A percentile compares a stretch with the other conserved stretches of the same genome.
These are phyloP conservation scores for Trichoderma breve DNA, from an alignment of 2,329 filamentous ascomycete genomes.

Conservation along the genomic window DNA sequence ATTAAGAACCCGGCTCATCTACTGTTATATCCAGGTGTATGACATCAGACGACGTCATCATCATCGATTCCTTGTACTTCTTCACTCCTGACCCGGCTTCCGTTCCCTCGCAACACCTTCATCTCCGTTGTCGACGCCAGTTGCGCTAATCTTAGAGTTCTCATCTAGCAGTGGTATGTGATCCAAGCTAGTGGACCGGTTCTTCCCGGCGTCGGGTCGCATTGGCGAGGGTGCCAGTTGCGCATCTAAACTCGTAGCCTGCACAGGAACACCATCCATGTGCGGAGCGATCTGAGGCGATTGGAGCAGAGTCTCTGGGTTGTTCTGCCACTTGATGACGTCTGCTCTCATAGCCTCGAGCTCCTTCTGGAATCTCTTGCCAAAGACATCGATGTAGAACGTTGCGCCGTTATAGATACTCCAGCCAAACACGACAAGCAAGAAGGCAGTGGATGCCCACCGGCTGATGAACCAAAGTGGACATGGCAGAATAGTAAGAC, in stretches of 20 bases:
- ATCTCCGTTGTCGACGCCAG: constrained; percentile 45
- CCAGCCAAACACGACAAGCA: constrained; percentile 84
- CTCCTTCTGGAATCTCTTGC: constrained; percentile 94
- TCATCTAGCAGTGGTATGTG: constrained; percentile 58
- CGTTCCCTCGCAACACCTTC: constrained; percentile 49
- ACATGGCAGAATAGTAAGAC: constrained; percentile 90
- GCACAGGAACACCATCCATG: constrained; percentile 24
- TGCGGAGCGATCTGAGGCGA: constrained; percentile 37
- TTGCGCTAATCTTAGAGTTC: constrained; percentile 33
- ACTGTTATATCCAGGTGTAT: background rate
- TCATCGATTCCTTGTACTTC: background rate
- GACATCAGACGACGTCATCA: background rate
- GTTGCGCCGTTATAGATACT: constrained; percentile 96
- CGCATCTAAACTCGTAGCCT: constrained; percentile 20
- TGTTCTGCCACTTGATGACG: constrained; percentile 81
- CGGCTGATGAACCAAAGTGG: constrained; percentile 92
- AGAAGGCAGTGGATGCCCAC: constrained; percentile 73
- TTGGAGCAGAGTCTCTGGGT: constrained; percentile 46
- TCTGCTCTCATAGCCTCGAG: constrained; percentile 85
- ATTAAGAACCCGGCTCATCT: background rate
- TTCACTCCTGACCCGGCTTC: constrained; percentile 31
- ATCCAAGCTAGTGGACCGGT: constrained; percentile 43
- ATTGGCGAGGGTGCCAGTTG: constrained; percentile 24
- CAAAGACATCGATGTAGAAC: constrained; percentile 98
- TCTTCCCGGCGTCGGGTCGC: constrained; percentile 24